Base-by-base conservation (phyloP, 1,284 basidiomycete species). In the Taiwanofungus camphoratus region DNA sequence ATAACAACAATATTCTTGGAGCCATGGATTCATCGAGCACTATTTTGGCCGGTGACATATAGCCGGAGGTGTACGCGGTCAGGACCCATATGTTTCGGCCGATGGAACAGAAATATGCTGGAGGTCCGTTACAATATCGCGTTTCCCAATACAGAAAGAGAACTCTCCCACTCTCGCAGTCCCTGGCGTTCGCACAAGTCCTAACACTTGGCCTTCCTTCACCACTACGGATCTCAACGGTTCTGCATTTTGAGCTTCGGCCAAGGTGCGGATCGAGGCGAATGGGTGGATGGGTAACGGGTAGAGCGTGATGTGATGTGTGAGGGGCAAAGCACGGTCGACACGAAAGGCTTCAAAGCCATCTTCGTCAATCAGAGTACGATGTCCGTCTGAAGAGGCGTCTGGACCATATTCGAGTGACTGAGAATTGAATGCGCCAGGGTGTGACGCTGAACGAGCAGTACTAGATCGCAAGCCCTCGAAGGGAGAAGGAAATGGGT, bases 401-500 rank as follows among this genome's bases (percentile, higher is more conserved):
- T 7, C 23, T 27, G 37, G 16, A 22, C 6, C 11, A 36, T 16
- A 12, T 11, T 9, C 8, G 15, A 16, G 15, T 20, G 19, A 36
- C 5, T 36, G 19, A 23, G 16, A 6, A 23, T 9, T 20, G 11
- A 20, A 30, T 8, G 16, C 5, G 8, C 30, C n/a, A 4, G 9
- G 31, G 15, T 7, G 29, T 6, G 13, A 24, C 9, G 15, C 35
- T 9, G 20, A 20, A 36, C 9, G 35, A 12, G 20, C 24, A 20
- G 41, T 8, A 3, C 6, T 18, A 3, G 5, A 5, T 12, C 24
- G 41, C 16, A 19, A 16, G n/a, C 26, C 44, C 40, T 55, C 56
- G 48, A 64, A 59, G 12, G 59, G 58, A 15, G 62, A 54, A 12
- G 71, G 74, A 52, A 73, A 76, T 12, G 67, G 70, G 42, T 67